A percentile compares a stretch with the other conserved stretches of the same genome.
These are phyloP conservation scores for Solanum habrochaites DNA, from an alignment of 257 asterid genomes.

Conservation along the genomic window DNA sequence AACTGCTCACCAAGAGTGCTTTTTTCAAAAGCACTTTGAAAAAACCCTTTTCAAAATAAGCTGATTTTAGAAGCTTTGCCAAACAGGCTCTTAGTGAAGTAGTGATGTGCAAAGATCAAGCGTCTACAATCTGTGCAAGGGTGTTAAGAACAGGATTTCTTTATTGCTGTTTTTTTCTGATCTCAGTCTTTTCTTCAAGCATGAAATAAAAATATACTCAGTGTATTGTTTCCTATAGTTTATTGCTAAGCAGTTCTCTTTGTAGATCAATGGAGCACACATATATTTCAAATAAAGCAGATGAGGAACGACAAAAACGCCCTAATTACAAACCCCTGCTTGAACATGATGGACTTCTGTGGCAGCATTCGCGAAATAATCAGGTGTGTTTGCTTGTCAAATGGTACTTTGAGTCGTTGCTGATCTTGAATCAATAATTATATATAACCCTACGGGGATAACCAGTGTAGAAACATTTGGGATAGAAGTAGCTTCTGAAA, in stretches of 20 bases:
- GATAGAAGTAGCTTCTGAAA: not conserved
- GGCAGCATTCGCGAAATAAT: slow-evolving; percentile 44
- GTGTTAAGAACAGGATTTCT: not conserved
- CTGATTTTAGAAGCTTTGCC: not conserved
- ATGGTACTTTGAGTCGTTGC: not conserved
- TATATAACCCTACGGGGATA: not conserved
- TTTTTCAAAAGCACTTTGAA: not conserved
- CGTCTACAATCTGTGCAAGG: not conserved
- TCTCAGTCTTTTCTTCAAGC: not conserved
- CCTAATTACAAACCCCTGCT: slow-evolving; percentile 57
- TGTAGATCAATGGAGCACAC: slow-evolving; percentile 63
- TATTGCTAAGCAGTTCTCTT: not conserved
- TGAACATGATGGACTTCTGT: slow-evolving; percentile 70
- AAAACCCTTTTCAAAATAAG: not conserved
- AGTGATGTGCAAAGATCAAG: not conserved
- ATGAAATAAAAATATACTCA: not conserved
- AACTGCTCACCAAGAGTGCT: not conserved
- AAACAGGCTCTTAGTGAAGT: not conserved
- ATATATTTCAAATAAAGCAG: slow-evolving; percentile 46
- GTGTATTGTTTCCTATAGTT: not conserved
- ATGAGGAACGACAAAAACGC: slow-evolving; percentile 54
- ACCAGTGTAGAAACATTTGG: not conserved
- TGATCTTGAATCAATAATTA: not conserved
- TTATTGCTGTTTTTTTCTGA: not conserved
- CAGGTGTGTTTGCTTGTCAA: slow-evolving; percentile 34